Percentiles rank a stretch among this genome's conserved stretches.
Conservation (phyloP, 768 basidiomycete species). For the Russula ochroleuca region DNA sequence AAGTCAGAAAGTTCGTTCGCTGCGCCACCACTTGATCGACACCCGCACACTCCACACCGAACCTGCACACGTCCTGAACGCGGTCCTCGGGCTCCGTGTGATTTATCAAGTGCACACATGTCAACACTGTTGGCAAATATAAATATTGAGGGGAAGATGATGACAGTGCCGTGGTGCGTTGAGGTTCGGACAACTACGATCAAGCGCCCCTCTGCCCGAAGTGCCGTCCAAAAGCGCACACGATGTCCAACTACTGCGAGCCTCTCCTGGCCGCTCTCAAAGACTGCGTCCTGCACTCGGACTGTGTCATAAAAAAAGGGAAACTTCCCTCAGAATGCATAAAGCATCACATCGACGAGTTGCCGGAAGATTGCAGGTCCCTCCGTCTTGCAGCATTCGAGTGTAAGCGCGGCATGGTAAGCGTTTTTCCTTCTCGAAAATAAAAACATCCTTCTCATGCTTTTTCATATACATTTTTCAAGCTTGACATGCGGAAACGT, state of each 20-base stretch:
- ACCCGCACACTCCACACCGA: too few relatives aligned
- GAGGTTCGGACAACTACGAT: too few relatives aligned
- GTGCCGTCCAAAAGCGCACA: neutral
- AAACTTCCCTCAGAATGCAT: slow-evolving; percentile 83
- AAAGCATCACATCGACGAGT: slow-evolving; percentile 62
- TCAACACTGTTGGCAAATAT: too few relatives aligned
- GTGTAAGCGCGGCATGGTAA: slow-evolving; percentile 86
- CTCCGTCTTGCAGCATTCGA: slow-evolving; percentile 81
- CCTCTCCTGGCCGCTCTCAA: slow-evolving; percentile 74
- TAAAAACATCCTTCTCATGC: neutral
- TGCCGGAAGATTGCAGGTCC: slow-evolving; percentile 77
- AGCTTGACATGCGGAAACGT: slow-evolving; percentile 84
- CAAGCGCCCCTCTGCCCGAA: too few relatives aligned
- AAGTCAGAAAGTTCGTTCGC: too few relatives aligned
- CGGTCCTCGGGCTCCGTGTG: too few relatives aligned
- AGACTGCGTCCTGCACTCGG: slow-evolving; percentile 77
- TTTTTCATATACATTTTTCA: neutral
- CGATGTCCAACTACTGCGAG: slow-evolving; percentile 79
- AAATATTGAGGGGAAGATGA: too few relatives aligned
- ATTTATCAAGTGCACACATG: too few relatives aligned
- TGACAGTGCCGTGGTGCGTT: too few relatives aligned
- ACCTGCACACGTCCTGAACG: too few relatives aligned
- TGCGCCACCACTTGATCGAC: too few relatives aligned
- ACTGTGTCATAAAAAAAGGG: slow-evolving; percentile 80
- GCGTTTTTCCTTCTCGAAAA: slow-evolving; percentile 30